These are phyloP conservation scores for Dictyostelium discoideum DNA, from an alignment of 78 protist species.

Conservation along the genomic window DNA sequence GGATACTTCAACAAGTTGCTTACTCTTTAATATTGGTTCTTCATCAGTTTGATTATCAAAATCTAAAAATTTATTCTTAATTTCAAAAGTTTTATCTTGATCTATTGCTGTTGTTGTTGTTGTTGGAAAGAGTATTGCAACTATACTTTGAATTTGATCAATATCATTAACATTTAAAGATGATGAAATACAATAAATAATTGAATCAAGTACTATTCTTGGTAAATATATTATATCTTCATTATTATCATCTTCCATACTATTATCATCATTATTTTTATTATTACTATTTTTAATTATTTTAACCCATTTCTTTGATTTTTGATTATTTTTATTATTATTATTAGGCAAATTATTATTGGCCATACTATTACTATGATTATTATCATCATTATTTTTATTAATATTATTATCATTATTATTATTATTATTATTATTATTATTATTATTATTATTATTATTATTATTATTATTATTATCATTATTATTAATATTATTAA, in stretches of 20 bases:
- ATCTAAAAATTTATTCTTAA: background rate
- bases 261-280: background rate
- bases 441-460: too few relatives aligned
- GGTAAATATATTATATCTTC: constrained; percentile 11
- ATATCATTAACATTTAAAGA: background rate
- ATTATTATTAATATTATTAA: background rate
- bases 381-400: background rate
- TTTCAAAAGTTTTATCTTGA: background rate
- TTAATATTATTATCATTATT: background rate
- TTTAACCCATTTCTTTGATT: constrained; percentile 13
- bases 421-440: background rate
- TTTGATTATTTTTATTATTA: background rate
- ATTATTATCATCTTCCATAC: background rate
- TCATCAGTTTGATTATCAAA: background rate
- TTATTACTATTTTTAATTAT: background rate
- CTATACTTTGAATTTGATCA: background rate
- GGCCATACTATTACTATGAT: too few relatives aligned
- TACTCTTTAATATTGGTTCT: constrained; percentile 23
- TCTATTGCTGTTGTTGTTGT: background rate
- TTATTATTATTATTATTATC: background rate
- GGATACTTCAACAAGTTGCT: background rate
- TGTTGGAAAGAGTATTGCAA: background rate
- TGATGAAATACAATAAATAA: constrained; percentile 8
- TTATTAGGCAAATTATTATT: too few relatives aligned
- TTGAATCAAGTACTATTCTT: background rate